Evolutionary conservation across 2,329 filamentous ascomycete genomes (phyloP).

Genomic region (Ophiostoma sp.): DNA sequence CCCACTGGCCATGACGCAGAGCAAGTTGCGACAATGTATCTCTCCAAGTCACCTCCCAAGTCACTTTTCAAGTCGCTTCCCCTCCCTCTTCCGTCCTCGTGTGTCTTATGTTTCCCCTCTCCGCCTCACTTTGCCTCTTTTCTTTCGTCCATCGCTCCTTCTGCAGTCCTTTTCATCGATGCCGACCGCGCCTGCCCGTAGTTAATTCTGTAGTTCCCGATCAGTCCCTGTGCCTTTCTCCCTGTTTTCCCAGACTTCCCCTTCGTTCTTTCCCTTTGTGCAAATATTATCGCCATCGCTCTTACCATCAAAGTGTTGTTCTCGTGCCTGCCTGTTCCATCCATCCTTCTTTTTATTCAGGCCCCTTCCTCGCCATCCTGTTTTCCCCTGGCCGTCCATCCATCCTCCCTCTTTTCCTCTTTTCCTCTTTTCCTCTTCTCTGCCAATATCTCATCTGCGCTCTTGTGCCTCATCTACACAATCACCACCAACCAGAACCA

Average conservation of each 20-base stretch:
- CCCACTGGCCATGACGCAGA: background rate
- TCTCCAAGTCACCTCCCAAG: background rate
- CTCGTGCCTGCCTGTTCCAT: background rate
- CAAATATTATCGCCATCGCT: background rate
- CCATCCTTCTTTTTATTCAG: background rate
- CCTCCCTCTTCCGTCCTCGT: background rate
- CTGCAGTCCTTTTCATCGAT: background rate
- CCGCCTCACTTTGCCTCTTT: background rate
- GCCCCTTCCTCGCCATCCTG: background rate
- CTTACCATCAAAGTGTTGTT: background rate
- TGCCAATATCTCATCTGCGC: background rate
- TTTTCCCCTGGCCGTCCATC: background rate
- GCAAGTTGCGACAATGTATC: background rate
- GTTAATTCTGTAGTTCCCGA: slow-evolving; percentile 14
- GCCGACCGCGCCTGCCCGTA: slow-evolving; percentile 13
- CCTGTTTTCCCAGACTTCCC: background rate
- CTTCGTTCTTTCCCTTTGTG: background rate
- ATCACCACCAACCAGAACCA: background rate
- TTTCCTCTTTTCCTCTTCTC: background rate
- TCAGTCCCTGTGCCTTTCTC: background rate
- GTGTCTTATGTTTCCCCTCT: slow-evolving; percentile 2
- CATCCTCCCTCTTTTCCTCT: background rate
- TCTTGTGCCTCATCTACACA: background rate
- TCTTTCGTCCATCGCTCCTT: background rate
- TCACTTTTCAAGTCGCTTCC: background rate